Conservation (phyloP, 495 filamentous ascomycete species). For the Cladorrhinum samala region DNA sequence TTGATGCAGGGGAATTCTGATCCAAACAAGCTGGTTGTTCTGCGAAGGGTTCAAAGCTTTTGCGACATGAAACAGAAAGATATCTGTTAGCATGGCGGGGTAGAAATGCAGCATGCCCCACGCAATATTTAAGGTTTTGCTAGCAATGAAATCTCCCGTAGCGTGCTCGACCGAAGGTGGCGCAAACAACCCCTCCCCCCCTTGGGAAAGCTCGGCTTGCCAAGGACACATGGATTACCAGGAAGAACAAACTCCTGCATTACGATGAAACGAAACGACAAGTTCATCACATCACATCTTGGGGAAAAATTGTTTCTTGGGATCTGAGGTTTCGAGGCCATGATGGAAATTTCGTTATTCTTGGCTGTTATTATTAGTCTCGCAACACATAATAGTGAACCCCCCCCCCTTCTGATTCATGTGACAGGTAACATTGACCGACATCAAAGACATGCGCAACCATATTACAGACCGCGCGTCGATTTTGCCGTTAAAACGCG, state of each 20-base stretch:
- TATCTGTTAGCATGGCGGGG: neutral
- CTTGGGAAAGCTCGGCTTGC: neutral
- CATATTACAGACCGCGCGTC: constrained; percentile 1
- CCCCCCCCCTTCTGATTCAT: neutral
- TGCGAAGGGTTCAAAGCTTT: too few relatives aligned
- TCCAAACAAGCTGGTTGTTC: neutral
- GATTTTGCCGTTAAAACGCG: constrained; percentile 1
- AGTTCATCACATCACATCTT: too few relatives aligned
- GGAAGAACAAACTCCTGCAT: neutral
- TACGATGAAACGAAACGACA: constrained; percentile 10
- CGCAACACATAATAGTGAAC: neutral
- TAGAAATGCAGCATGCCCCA: neutral
- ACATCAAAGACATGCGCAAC: neutral
- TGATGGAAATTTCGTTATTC: too few relatives aligned
- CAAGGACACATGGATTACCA: neutral
- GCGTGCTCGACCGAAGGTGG: neutral
- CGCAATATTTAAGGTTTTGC: neutral
- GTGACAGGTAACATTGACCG: neutral
- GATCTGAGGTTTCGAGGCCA: too few relatives aligned
- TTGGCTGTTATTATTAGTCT: neutral
- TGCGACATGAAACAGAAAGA: neutral
- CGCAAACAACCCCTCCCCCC: too few relatives aligned
- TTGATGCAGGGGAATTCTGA: neutral
- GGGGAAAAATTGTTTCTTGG: too few relatives aligned
- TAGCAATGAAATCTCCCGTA: neutral